Conservation (phyloP, 306 rosid species). For the Casuarina glauca region DNA sequence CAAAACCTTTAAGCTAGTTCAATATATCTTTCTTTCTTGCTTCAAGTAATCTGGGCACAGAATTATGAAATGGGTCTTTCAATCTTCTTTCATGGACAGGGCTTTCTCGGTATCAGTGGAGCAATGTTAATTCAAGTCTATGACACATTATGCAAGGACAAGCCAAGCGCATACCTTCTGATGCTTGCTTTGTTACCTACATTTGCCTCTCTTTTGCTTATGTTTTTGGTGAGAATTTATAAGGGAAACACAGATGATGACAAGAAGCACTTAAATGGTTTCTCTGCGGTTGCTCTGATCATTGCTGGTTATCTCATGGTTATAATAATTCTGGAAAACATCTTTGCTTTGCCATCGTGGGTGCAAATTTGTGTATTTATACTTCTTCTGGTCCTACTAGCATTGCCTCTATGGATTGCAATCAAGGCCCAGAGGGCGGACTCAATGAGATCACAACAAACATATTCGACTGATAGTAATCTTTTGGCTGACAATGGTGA, state of each 20-base stretch:
- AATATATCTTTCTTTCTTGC: no score
- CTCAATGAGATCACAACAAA: neutral
- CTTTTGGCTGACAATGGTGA: constrained; percentile 24
- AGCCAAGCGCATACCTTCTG: constrained; percentile 63
- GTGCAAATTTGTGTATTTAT: constrained; percentile 36
- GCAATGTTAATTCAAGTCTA: constrained; percentile 77
- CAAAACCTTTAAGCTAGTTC: no score
- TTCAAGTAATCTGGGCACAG: no score
- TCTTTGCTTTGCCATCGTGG: constrained; percentile 50
- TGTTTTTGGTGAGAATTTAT: constrained; percentile 69
- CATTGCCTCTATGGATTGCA: constrained; percentile 42
- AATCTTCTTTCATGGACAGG: constrained; percentile 45
- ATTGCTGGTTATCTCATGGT: constrained; percentile 70
- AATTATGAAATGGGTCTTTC: constrained; percentile 18
- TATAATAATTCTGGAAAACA: constrained; percentile 53
- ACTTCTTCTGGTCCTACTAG: constrained; percentile 52
- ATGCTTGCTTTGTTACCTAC: constrained; percentile 77
- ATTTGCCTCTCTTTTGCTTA: constrained; percentile 40
- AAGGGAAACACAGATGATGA: constrained; percentile 41
- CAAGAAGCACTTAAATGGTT: constrained; percentile 62
- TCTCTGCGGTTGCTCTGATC: constrained; percentile 58
- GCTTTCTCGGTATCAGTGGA: constrained; percentile 88
- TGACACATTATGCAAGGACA: constrained; percentile 48
- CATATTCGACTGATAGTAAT: neutral
- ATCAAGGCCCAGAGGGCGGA: constrained; percentile 19